A percentile compares a stretch with the other conserved stretches of the same genome.
Conservation (phyloP, 805 yeast species). For the Priceomyces haplophilus region DNA sequence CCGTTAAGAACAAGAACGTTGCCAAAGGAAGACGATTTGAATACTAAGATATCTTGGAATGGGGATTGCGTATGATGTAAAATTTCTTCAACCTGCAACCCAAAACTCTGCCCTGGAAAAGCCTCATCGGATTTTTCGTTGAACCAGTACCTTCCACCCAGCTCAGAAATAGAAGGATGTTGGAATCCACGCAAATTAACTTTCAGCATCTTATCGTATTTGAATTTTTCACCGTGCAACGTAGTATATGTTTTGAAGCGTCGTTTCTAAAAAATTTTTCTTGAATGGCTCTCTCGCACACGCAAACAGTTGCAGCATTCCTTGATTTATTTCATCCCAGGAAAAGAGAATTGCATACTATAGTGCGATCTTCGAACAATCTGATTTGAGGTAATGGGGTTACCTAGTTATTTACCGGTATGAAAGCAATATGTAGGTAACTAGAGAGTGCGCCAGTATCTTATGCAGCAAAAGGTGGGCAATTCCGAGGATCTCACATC, state of each 20-base stretch:
- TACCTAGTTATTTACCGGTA: too few relatives aligned
- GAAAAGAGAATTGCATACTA: too few relatives aligned
- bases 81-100: slow-evolving; percentile 58
- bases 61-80: slow-evolving; percentile 65
- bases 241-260: background rate
- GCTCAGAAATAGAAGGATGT: slow-evolving; percentile 27
- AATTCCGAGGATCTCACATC: too few relatives aligned
- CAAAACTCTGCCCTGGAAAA: slow-evolving; percentile 87
- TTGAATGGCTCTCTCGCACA: background rate
- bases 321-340: too few relatives aligned
- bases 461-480: too few relatives aligned
- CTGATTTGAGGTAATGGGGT: too few relatives aligned
- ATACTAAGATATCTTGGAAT: slow-evolving; percentile 81
- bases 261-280: background rate
- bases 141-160: slow-evolving; percentile 60
- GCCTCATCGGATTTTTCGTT: slow-evolving; percentile 64
- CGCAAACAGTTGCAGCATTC: too few relatives aligned
- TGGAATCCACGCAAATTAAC: slow-evolving; percentile 17
- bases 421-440: too few relatives aligned
- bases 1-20: slow-evolving; percentile 89
- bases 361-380: too few relatives aligned
- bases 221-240: background rate
- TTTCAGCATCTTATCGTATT: background rate
- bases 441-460: too few relatives aligned
- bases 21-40: slow-evolving; percentile 73